Conservation (phyloP, 78 protist species). For the Dictyostelium intermedium region DNA sequence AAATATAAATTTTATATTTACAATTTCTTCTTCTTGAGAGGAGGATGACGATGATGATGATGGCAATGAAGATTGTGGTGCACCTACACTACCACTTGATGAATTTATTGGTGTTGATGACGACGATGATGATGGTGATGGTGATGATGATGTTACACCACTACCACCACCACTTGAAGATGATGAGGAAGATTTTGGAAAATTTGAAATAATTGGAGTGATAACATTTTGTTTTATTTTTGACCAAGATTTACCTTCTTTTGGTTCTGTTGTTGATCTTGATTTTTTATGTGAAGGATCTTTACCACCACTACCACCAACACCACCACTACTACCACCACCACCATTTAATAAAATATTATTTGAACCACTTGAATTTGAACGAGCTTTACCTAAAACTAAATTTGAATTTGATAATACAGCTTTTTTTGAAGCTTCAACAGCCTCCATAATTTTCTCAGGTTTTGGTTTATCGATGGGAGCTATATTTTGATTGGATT, state of each 20-base stretch:
- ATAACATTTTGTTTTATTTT: constrained; percentile 52
- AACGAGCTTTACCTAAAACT: constrained; percentile 7
- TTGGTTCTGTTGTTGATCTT: not conserved
- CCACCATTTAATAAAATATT: not conserved
- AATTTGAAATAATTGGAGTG: constrained; percentile 33
- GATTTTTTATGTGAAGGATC: not conserved
- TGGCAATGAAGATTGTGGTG: not conserved
- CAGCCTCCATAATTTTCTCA: constrained; percentile 27
- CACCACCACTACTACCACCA: not conserved
- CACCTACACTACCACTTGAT: not conserved
- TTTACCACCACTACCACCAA: not conserved
- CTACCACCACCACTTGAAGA: not conserved
- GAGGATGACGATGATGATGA: not conserved
- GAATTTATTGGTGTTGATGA: not conserved
- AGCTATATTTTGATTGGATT: not conserved
- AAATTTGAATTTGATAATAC: not conserved
- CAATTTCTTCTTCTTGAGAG: constrained; percentile 63
- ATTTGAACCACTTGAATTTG: constrained; percentile 13
- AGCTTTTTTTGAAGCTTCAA: constrained; percentile 49
- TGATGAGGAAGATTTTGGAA: not conserved
- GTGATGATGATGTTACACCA: not conserved
- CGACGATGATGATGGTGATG: not conserved
- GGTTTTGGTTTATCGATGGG: not conserved
- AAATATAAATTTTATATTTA: constrained; percentile 13
- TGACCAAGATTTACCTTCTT: constrained; percentile 10